phyloP scores from a whole-genome alignment of 805 yeast genomes.

The Isabelozyma rhagii region DNA sequence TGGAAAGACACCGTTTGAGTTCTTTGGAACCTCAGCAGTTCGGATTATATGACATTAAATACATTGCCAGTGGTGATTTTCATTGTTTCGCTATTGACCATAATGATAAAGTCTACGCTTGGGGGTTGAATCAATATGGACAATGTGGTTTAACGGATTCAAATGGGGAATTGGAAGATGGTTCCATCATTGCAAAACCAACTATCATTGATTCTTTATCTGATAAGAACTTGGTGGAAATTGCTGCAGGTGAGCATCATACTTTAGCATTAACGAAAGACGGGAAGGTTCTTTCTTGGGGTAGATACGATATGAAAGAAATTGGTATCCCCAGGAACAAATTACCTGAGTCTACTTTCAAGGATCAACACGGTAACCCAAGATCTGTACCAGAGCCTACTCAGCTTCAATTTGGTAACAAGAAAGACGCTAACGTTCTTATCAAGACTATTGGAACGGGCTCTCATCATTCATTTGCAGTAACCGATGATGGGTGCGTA shows the following conservation, averaged over 20 bases:
- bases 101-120: conserved; percentile 68
- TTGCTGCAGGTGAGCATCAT: conserved; percentile 96
- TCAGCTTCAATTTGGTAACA: conserved; percentile 40
- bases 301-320: conserved; percentile 92
- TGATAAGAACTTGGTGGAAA: conserved; percentile 51
- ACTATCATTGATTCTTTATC: conserved; percentile 66
- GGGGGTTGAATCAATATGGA: conserved; percentile 98
- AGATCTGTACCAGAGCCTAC: conserved; percentile 89
- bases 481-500: conserved; percentile 77
- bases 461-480: conserved; percentile 88
- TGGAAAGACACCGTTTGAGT: conserved; percentile 72
- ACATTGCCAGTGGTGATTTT: conserved; percentile 89
- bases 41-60: conserved; percentile 74
- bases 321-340: conserved; percentile 69
- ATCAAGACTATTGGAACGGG: conserved; percentile 66
- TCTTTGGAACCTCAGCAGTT: conserved; percentile 80
- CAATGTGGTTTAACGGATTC: conserved; percentile 76
- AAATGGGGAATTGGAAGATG: conserved; percentile 75
- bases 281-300: conserved; percentile 82
- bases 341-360: conserved; percentile 70
- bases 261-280: conserved; percentile 67
- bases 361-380: conserved; percentile 74
- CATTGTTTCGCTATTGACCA: conserved; percentile 89
- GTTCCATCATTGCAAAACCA: conserved; percentile 76
- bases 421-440: conserved; percentile 26